Base-by-base conservation (phyloP, 495 filamentous ascomycete species). In the Tuber aestivum region DNA sequence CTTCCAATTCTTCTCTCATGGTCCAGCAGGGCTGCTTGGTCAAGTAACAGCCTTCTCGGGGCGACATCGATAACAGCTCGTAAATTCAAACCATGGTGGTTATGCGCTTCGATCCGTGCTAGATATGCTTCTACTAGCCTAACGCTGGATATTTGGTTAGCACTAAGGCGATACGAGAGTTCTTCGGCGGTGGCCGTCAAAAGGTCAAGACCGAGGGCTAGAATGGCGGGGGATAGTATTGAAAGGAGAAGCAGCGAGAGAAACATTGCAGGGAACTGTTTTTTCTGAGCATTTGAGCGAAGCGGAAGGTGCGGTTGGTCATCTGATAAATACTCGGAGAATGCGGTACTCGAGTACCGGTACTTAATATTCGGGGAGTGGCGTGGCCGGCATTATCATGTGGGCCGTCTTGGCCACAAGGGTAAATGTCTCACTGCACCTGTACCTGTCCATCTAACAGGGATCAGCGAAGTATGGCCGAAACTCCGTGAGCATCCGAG, bases 81-180 rank as follows among this genome's bases (percentile, higher is more conserved):
- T 27, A 87, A 79, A 41, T 76, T 23, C 23, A 77, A 35, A 14
- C 76, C 74, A 6, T 77, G 42, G 41, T 38, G 27, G 38, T 89
- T 85, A 76, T 89, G 84, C 12, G 77, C 77, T 8, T 85, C 82
- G 48, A 90, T 89, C 74, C 88, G 88, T 0, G 72, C 76, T 18
- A 90, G 78, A 77, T 89, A 90, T 70, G 82, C 80, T 42, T 83
- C 78, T 0, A 89, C 83, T 23, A 90, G 84, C 72, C 86, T 81
- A 20, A 84, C 83, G 71, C 85, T 86, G 5, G 86, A 87, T 38
- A 89, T 74, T 32, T 78, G 80, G 7, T 82, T 81, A 7, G 74
- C 74, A 35, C 75, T 75, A 71, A 90, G 82, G 71, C 85, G 82
- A 18, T 79, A 70, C 72, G 86, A 84, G 50, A 88, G 83, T 40